Evolutionary conservation across 805 yeast species (phyloP), one percentile per base, ranked within the genome.

Genomic region (Kodamaea restingae): DNA sequence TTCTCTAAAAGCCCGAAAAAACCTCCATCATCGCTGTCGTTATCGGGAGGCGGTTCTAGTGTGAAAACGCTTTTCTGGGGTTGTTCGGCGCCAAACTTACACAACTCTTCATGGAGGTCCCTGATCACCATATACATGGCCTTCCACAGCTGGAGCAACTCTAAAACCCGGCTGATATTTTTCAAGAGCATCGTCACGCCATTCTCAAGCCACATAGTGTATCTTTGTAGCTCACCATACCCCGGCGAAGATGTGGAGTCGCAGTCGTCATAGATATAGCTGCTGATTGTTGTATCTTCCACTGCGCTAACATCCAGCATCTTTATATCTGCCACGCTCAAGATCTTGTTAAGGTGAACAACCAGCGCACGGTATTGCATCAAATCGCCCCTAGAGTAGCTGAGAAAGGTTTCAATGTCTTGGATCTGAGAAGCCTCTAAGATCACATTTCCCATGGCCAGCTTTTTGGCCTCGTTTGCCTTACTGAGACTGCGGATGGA

Each of bases 1-100:
- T 71, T 75, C 40, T 81, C 87, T 9, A 78, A 65, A 28, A 78
- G 62, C 2, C 63, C 65, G 40, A 67, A 65, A 29, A 63, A 60
- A 2, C 63, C 41, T 11, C 35, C 38, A 18, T 36, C 41, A 9
- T 42, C 40, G 9, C 36, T 36, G 6, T 29, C 22, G 4, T 24
- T 30, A 8, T 31, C 35, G 7, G 38, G 38, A 21, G 30, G 30
- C 8, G 12, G 24, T 12, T 35, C 38, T 9, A 28, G 33, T 3
- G 18, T 28, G 7, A 35, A 35, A 27, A n/a, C 18, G 25, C 28
- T n/a, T 11, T 15, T 25, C 21, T 12, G 15, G 35, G n/a, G 35
- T 18, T 18, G 9, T 28, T 28, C 31, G 5, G 18, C 21, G 20
- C 20, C 27, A 20, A 22, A 28, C 25, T 48, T 54, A 34, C 42